Conservation (phyloP, 768 basidiomycete genomes). For the Kwoniella dejecticola region DNA sequence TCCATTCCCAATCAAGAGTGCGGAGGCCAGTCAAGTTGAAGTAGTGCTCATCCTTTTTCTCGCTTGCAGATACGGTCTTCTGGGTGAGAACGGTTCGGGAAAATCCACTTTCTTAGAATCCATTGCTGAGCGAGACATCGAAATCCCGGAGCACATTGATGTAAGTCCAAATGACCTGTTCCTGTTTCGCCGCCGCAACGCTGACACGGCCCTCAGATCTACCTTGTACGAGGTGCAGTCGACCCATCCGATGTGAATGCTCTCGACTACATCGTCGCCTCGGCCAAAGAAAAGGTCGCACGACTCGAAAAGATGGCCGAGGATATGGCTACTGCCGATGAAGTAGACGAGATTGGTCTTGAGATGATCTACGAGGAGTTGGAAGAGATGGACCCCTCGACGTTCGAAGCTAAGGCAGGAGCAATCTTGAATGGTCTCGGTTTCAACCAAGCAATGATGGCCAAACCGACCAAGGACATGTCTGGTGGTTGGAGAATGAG, state of each 20-base stretch:
- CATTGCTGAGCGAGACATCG: conserved; percentile 90
- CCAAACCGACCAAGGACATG: conserved; percentile 97
- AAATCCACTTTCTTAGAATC: conserved; percentile 99
- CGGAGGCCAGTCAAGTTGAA: no score
- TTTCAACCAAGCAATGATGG: conserved; percentile 88
- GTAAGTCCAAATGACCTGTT: conserved; percentile 44
- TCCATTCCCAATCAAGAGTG: background rate
- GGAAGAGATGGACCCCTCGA: conserved; percentile 92
- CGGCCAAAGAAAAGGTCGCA: conserved; percentile 89
- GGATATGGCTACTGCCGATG: conserved; percentile 84
- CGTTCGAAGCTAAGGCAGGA: conserved; percentile 93
- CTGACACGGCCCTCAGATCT: conserved; percentile 61
- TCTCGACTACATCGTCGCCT: conserved; percentile 93
- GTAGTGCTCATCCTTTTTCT: no score
- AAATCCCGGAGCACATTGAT: conserved; percentile 92
- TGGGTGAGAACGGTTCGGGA: conserved; percentile 98
- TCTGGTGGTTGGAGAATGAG: conserved; percentile 99
- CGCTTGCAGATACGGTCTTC: conserved; percentile 70
- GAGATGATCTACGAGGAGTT: conserved; percentile 92
- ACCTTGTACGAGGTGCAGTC: conserved; percentile 92
- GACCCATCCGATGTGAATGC: conserved; percentile 94
- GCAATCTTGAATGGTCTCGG: conserved; percentile 97
- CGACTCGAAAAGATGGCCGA: conserved; percentile 91
- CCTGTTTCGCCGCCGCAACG: background rate
- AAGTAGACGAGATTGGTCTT: conserved; percentile 82